phyloP scores from a whole-genome alignment of 371 early-diverging fungal genomes.

The Batkoa obscura region DNA sequence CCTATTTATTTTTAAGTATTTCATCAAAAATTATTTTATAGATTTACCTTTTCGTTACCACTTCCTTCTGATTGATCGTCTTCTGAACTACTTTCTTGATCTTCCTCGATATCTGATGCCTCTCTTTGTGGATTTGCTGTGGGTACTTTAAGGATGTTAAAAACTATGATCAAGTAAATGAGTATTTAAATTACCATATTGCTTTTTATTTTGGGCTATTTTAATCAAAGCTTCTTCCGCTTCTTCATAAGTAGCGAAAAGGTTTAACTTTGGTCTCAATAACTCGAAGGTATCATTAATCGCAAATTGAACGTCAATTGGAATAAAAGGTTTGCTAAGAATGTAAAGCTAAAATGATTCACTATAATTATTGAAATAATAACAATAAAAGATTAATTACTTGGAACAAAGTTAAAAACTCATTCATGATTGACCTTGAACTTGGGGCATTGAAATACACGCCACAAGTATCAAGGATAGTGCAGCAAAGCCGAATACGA shows the following conservation, averaged over 20 bases:
- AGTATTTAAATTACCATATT: no score
- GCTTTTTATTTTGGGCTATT: no score
- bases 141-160: not conserved
- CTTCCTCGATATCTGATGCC: not conserved
- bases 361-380: slow-evolving; percentile 1
- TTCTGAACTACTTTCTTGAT: no score
- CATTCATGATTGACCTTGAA: slow-evolving; percentile 40
- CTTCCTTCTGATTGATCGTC: not conserved
- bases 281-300: slow-evolving; percentile 60
- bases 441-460: slow-evolving; percentile 54
- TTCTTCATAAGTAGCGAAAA: slow-evolving; percentile 52
- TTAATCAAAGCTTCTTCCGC: slow-evolving; percentile 31
- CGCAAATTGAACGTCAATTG: slow-evolving; percentile 79
- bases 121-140: not conserved
- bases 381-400: slow-evolving; percentile 18
- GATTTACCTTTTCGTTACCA: not conserved
- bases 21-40: no score
- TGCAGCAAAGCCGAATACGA: slow-evolving; percentile 74
- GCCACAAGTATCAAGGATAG: slow-evolving; percentile 76
- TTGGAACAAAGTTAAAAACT: slow-evolving; percentile 58
- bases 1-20: not conserved
- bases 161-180: no score
- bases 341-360: slow-evolving; percentile 52
- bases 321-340: slow-evolving; percentile 51
- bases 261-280: slow-evolving; percentile 39